Percentiles rank a stretch among this genome's conserved stretches.
Conservation (phyloP, 2,329 filamentous ascomycete species). For the Fusarium xyrophilum region DNA sequence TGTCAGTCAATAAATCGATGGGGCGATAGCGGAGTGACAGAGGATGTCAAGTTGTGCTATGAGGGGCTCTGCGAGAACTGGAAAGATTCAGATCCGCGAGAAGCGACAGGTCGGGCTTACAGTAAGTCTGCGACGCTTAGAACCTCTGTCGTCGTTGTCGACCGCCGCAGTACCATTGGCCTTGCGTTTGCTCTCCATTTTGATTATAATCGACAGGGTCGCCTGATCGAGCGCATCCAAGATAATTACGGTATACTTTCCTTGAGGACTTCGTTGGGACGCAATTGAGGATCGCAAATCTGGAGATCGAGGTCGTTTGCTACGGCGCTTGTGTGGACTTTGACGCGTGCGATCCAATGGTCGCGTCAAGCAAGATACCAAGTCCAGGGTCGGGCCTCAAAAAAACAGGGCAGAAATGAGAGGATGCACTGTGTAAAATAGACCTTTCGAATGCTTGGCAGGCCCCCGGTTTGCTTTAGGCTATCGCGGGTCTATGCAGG, state of each 20-base stretch:
- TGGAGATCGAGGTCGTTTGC: constrained; percentile 25
- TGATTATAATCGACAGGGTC: constrained; percentile 36
- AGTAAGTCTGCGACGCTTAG: constrained; percentile 62
- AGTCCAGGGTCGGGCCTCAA: constrained; percentile 8
- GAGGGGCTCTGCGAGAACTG: not conserved
- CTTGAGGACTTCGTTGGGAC: constrained; percentile 23
- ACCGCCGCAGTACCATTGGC: constrained; percentile 54
- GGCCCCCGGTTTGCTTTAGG: constrained; percentile 2
- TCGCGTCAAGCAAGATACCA: constrained; percentile 38
- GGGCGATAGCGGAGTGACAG: not conserved
- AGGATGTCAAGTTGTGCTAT: not conserved
- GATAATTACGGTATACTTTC: constrained; percentile 3
- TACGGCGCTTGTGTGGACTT: constrained; percentile 39
- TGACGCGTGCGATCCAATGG: constrained; percentile 41
- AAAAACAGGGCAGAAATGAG: constrained; percentile 5
- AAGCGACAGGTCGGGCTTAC: constrained; percentile 50
- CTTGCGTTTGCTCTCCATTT: constrained; percentile 66
- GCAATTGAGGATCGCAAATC: constrained; percentile 42
- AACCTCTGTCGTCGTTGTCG: constrained; percentile 60
- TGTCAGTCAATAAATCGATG: constrained; percentile 15
- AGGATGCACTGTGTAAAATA: not conserved
- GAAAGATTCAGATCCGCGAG: constrained; percentile 5
- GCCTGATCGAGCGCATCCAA: constrained; percentile 42
- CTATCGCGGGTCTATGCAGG: constrained; percentile 24
- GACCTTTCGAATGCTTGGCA: not conserved